A percentile compares a stretch with the other conserved stretches of the same genome.
These are phyloP conservation scores for Aspergillus arachidicola DNA, from an alignment of 2,329 filamentous ascomycete species.

Conservation along the genomic window DNA sequence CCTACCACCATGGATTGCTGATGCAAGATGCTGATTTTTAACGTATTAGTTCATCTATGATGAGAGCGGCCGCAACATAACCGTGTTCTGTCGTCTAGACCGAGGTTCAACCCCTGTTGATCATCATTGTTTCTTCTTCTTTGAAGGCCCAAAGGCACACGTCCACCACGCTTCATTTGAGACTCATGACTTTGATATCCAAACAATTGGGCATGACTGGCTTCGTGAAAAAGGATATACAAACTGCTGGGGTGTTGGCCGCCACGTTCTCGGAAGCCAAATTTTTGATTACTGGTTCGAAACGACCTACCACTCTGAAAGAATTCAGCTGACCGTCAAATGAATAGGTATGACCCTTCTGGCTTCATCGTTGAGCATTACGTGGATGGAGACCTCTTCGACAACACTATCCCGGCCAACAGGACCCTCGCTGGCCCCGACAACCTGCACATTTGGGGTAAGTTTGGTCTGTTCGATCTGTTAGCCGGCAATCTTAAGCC, in stretches of 20 bases:
- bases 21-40: too few relatives aligned
- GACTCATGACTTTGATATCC: slow-evolving; percentile 71
- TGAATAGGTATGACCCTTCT: not conserved
- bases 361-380: not conserved
- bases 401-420: not conserved
- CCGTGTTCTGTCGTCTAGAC: slow-evolving; percentile 59
- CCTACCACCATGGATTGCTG: too few relatives aligned
- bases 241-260: slow-evolving; percentile 70
- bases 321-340: too few relatives aligned
- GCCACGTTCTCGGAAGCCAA: slow-evolving; percentile 70
- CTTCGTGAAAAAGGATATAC: slow-evolving; percentile 63
- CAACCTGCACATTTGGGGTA: not conserved
- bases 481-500: too few relatives aligned
- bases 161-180: slow-evolving; percentile 72
- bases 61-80: slow-evolving; percentile 36
- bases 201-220: slow-evolving; percentile 71
- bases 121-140: slow-evolving; percentile 60
- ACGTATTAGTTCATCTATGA: slow-evolving; percentile 10
- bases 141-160: slow-evolving; percentile 40
- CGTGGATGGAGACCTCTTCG: not conserved
- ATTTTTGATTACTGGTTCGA: slow-evolving; percentile 43
- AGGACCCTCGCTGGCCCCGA: not conserved
- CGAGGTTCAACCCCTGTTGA: slow-evolving; percentile 53
- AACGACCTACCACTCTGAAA: too few relatives aligned
- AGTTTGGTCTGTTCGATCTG: too few relatives aligned